Evolutionary conservation across 495 filamentous ascomycete genomes (phyloP), one percentile per base, ranked within the genome.

Genomic region (Aspergillus hancockii): DNA sequence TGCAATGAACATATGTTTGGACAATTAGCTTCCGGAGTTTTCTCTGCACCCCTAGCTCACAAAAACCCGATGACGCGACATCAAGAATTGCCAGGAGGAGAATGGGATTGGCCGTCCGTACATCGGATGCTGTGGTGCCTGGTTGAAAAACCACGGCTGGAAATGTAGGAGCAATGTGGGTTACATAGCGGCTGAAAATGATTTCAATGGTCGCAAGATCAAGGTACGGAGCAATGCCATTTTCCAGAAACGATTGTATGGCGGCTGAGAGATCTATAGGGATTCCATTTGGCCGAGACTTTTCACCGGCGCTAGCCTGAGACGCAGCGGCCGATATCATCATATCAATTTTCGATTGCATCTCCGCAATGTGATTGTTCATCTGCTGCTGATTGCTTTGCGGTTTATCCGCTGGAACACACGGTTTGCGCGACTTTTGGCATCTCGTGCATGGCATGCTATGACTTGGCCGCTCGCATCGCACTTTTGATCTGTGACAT

Each of bases 271-370:
- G 41, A 21, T 21, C 41, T n/a, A 19, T 3, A 19, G 41, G 3
- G 34, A 19, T 45, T 16, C 4, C 41, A 2, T 12, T 45, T 9
- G 8, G 12, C 9, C 8, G 34, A 36, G 34, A 10, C 4, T 9
- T 36, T 2, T 36, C 34, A 10, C 34, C 34, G 12, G 34, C 1
- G 34, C 8, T 10, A 14, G 2, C 49, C 28, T 38, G 25, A 13
- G 19, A 34, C 9, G 2, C 30, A 4, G 50, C 25, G 21, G 50
- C 22, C 89, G 73, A 31, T 68, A 53, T 90, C 67, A 92, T 68
- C 21, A 82, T 85, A 69, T 93, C 88, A 54, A 94, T 89, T 74
- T 89, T 92, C 77, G 84, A 90, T 72, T 94, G 90, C 23, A 94
- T 79, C 74, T 93, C 90, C 6, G 88, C 86, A 16, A 94, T 89